Evolutionary conservation across 495 filamentous ascomycete species (phyloP).

Genomic region (Melanomma pulvis-pyrius): DNA sequence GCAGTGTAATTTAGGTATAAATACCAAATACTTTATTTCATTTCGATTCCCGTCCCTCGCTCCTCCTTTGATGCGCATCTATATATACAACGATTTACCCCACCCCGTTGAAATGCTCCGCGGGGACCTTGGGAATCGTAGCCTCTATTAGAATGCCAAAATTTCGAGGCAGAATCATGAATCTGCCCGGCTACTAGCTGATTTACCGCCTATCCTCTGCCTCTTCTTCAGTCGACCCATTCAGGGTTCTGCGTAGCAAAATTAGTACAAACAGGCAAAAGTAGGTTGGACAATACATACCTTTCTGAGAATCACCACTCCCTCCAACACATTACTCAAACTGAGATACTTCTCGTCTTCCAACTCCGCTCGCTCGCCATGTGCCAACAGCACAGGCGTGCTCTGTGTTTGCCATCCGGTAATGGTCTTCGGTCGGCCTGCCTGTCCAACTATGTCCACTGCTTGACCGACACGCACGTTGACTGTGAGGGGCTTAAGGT

Average conservation of each 20-base stretch:
- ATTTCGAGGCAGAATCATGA: neutral
- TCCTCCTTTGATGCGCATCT: constrained; percentile 13
- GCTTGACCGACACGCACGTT: constrained; percentile 97
- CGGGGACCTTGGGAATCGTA: constrained; percentile 6
- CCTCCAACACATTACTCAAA: constrained; percentile 87
- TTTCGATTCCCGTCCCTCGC: neutral
- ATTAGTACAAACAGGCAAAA: constrained; percentile 26
- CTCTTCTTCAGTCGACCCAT: constrained; percentile 31
- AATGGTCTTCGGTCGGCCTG: constrained; percentile 96
- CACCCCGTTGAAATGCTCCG: neutral
- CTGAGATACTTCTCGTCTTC: constrained; percentile 97
- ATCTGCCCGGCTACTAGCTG: neutral
- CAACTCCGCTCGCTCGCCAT: constrained; percentile 93
- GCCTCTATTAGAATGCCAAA: constrained; percentile 35
- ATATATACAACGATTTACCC: constrained; percentile 27
- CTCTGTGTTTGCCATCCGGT: constrained; percentile 99
- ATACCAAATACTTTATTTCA: neutral
- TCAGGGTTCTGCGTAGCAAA: constrained; percentile 33
- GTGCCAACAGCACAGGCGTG: constrained; percentile 87
- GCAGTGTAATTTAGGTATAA: neutral
- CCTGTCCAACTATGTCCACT: constrained; percentile 96
- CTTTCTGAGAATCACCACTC: constrained; percentile 94
- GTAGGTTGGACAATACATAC: constrained; percentile 55
- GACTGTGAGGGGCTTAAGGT: constrained; percentile 89
- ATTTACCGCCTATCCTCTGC: neutral